Base-by-base conservation (phyloP, 495 filamentous ascomycete genomes). In the Xylaria curta region DNA sequence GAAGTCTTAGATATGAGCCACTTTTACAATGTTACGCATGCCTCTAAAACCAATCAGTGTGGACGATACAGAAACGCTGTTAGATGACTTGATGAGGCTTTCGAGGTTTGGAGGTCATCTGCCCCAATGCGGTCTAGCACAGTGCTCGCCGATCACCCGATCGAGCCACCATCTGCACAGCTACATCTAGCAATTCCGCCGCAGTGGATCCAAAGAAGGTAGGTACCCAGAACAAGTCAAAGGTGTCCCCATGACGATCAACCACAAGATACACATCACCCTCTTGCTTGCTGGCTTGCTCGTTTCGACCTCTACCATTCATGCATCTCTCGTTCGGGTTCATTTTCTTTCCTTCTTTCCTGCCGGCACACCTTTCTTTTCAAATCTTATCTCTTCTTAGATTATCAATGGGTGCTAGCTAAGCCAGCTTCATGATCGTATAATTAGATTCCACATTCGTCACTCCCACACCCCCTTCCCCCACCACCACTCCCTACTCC, bases 131-230 rank as follows among this genome's bases (percentile, higher is more conserved):
- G 21, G 33, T 31, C 59, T 62, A 62, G 38, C 19, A 61, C 58
- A 62, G 59, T 15, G 28, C 31, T 13, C 28, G 36, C 59, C 36
- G 59, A 62, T 62, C 59, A 62, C 38, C 59, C 33, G 59, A 62
- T 42, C 38, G 26, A 62, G 60, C 38, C 58, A 24, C 19, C 19
- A 42, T 26, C 36, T 62, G 17, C 46, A 19, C 12, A 33, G n/a
- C 54, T 36, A 58, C 4, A 28, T 3, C 5, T 24, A 58, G 54
- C 28, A 12, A 9, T 26, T 8, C 49, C 49, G 21, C 49, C 49
- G 49, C 49, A 53, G 49, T 53, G 49, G 49, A 26, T 53, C 49
- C 49, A 21, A 49, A 21, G 19, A 1, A 6, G 19, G 17, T 12
- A 13, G n/a, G n/a, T n/a, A 21, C 51, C 51, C n/a, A 51, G 58